Base-by-base conservation (phyloP, 1,284 basidiomycete genomes). In the Austroboletus niveus region DNA sequence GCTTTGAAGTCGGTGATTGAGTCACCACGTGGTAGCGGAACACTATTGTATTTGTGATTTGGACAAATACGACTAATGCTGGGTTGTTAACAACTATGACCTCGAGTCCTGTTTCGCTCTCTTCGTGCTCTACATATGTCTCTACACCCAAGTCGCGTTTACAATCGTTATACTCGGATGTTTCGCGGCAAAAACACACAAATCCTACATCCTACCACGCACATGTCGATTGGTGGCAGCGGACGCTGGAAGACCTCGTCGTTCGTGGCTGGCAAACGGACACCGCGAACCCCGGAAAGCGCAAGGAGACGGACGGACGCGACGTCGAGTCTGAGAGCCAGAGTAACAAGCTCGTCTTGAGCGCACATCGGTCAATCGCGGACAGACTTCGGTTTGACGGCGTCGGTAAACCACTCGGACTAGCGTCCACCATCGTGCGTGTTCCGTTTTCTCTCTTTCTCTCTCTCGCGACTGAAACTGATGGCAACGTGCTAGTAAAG, bases 201-300 rank as follows among this genome's bases (percentile, higher is more conserved):
- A 96, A 98, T 66, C 87, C 92, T 0, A 80, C 86, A 4, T 87
- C 92, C 3, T 98, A 87, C 69, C 73, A 82, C 36, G 81, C 90
- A 14, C 92, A 89, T 63, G 73, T 94, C 34, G 83, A 87, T 52
- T 97, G 93, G 93, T 98, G 95, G 94, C 79, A 80, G 38, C 71
- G 72, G 36, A 84, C 85, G 0, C 71, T 98, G 4, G 80, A 87
- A 56, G 76, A 78, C 12, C 70, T 87, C 7, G 78, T 89, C 6
- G 63, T 75, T 48, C 74, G 74, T 27, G 89, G 88, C 1, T 74
- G 82, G 65, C 80, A 87, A 42, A 64, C 70, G n/a, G 59, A 65
- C 42, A 63, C 15, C 45, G 55, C 48, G 34, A 48, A 49, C 15
- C 8, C 55, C 11, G 55, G 56, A 30, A 64, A 63, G 14, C 61